Conservation (phyloP, 352 stramenopile genomes). For the Globisporangium rhizosaccharum region DNA sequence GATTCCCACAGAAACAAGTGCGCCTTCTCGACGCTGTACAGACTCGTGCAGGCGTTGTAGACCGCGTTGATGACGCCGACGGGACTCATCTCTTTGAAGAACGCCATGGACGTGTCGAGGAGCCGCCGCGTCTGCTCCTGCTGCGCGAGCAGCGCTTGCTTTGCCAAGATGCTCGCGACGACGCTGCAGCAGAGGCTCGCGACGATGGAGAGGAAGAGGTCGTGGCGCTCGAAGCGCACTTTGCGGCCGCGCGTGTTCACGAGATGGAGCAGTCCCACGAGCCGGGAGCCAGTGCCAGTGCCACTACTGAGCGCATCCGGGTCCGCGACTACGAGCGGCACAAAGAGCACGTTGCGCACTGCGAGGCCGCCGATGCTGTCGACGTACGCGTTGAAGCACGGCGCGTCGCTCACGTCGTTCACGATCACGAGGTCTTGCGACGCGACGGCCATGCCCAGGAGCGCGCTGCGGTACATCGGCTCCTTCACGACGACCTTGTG, state of each 20-base stretch:
- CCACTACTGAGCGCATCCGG: conserved; percentile 16
- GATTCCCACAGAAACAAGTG: conserved; percentile 65
- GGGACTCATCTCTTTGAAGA: conserved; percentile 80
- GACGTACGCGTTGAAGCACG: conserved; percentile 57
- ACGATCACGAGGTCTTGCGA: conserved; percentile 51
- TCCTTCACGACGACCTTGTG: conserved; percentile 51
- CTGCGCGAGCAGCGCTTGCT: conserved; percentile 52
- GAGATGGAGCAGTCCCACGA: conserved; percentile 65
- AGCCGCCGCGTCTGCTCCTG: conserved; percentile 60
- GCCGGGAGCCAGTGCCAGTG: conserved; percentile 21
- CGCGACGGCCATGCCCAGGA: conserved; percentile 44
- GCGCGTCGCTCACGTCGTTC: conserved; percentile 39
- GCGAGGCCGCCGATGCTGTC: conserved; percentile 54
- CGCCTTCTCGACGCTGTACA: conserved; percentile 57
- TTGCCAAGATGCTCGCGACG: conserved; percentile 63
- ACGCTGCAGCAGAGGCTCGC: conserved; percentile 60
- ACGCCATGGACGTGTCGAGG: conserved; percentile 67
- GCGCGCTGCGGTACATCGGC: conserved; percentile 40
- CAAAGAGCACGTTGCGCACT: conserved; percentile 56
- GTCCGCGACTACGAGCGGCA: conserved; percentile 55
- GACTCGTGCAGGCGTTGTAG: conserved; percentile 65
- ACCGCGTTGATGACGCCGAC: conserved; percentile 76
- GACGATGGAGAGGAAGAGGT: conserved; percentile 77
- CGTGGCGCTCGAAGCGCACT: conserved; percentile 51
- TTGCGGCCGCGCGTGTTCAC: conserved; percentile 70